phyloP scores from a whole-genome alignment of 345 rosid genomes.

The Nasturtium officinale region DNA sequence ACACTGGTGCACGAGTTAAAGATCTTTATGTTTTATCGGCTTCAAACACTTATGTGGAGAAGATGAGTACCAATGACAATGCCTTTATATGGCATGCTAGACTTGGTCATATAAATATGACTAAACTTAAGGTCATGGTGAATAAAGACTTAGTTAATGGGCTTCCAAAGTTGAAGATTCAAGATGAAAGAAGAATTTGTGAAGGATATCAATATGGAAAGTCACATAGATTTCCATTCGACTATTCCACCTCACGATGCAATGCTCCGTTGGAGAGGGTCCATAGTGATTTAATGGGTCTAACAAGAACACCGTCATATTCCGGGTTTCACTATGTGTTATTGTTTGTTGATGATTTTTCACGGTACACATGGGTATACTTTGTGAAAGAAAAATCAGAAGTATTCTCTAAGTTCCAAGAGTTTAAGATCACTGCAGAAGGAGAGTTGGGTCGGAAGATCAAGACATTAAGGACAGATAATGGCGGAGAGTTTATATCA shows the following conservation, averaged over 20 bases:
- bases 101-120: conserved; percentile 32
- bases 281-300: conserved; percentile 21
- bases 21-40: conserved; percentile 29
- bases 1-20: conserved; percentile 19
- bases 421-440: conserved; percentile 9
- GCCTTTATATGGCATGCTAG: conserved; percentile 16
- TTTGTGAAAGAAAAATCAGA: neutral
- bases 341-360: conserved; percentile 19
- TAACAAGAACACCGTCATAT: neutral
- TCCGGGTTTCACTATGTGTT: conserved; percentile 1
- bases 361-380: neutral
- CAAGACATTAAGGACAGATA: neutral
- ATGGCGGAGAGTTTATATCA: conserved; percentile 16
- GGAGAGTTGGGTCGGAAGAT: neutral
- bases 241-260: neutral
- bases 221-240: conserved; percentile 24
- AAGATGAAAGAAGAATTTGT: neutral
- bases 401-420: conserved; percentile 1
- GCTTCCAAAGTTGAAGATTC: conserved; percentile 7
- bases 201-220: neutral
- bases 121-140: conserved; percentile 18
- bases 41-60: conserved; percentile 17
- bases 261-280: conserved; percentile 5
- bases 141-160: conserved; percentile 27
- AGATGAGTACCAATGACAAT: conserved; percentile 28